Evolutionary conservation across 495 filamentous ascomycete species (phyloP), one percentile per base, ranked within the genome.

Genomic region (Tuber melanosporum): DNA sequence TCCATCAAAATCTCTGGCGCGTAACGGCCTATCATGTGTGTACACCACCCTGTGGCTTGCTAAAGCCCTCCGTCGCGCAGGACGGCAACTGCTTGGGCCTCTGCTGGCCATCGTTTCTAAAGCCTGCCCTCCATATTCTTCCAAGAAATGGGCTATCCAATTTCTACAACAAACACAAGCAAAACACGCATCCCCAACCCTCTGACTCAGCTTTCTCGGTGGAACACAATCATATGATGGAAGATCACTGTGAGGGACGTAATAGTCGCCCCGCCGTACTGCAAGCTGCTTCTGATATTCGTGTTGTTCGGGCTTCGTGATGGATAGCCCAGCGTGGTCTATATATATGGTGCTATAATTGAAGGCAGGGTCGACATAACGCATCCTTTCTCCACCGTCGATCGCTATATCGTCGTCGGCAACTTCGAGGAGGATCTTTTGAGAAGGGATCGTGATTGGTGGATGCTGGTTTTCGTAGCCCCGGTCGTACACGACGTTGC

Each of bases 401-500:
- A 74, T 57, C n/a, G 47, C 41, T 8, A 76, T 69, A 49, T 76
- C 74, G 15, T 72, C 73, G 42, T 70, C 79, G 71, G 73, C 71
- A 41, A 80, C 73, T 41, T 80, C 78, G 42, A 80, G 57, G 36
- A 80, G 78, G 20, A 80, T 62, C 8, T 76, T 80, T 72, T 77
- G 36, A 52, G 78, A 74, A 17, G 57, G 77, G 26, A 45, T 57
- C n/a, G 79, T 32, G 62, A 80, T 76, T 3, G 73, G 57, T 26
- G 77, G 62, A n/a, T 80, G 78, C 19, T 71, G 73, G 22, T 76
- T 39, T 44, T 80, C 32, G 44, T 80, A 77, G 41, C 73, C 73
- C 17, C 78, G 78, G 17, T 74, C 42, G 62, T 80, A 80, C 32
- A 80, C 78, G 19, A 80, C 78, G 71, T 80, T 72, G 62, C 78